phyloP scores from a whole-genome alignment of 2,329 filamentous ascomycete species.

The Trichoderma afroharzianum region DNA sequence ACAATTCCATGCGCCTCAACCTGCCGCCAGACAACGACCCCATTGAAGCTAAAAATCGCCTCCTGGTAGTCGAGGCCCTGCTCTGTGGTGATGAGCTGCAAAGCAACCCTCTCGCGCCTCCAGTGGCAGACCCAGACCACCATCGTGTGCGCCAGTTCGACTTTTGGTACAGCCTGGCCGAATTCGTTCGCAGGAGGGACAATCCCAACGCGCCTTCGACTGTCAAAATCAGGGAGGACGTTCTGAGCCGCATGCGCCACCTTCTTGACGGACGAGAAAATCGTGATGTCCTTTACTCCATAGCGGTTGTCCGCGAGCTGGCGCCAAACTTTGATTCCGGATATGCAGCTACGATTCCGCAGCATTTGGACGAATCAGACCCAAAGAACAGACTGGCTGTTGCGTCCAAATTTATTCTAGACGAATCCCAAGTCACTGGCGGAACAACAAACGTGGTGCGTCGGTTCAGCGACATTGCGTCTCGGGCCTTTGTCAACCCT shows the following conservation, averaged over 20 bases:
- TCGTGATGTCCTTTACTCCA: conserved; percentile 84
- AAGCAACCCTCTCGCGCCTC: conserved; percentile 52
- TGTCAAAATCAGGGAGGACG: conserved; percentile 58
- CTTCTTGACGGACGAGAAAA: conserved; percentile 80
- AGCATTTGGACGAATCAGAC: conserved; percentile 63
- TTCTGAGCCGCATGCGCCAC: conserved; percentile 61
- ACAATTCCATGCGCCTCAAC: conserved; percentile 30
- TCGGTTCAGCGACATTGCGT: conserved; percentile 64
- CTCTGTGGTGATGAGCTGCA: conserved; percentile 67
- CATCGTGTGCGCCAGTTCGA: conserved; percentile 62
- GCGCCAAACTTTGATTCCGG: conserved; percentile 61
- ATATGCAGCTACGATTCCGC: conserved; percentile 53
- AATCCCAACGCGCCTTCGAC: conserved; percentile 44
- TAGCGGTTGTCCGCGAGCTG: conserved; percentile 74
- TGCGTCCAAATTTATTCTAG: conserved; percentile 65
- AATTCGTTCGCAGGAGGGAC: conserved; percentile 59
- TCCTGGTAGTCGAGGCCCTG: conserved; percentile 73
- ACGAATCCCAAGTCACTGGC: conserved; percentile 59
- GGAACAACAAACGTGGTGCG: conserved; percentile 72
- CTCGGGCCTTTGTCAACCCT: conserved; percentile 55
- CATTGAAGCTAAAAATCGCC: conserved; percentile 62
- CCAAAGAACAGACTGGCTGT: conserved; percentile 64
- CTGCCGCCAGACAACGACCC: conserved; percentile 56
- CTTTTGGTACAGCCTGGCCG: conserved; percentile 78
- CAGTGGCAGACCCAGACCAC: conserved; percentile 48